Evolutionary conservation across 2,329 filamentous ascomycete species (phyloP).

Genomic region (Aureobasidium sp.): DNA sequence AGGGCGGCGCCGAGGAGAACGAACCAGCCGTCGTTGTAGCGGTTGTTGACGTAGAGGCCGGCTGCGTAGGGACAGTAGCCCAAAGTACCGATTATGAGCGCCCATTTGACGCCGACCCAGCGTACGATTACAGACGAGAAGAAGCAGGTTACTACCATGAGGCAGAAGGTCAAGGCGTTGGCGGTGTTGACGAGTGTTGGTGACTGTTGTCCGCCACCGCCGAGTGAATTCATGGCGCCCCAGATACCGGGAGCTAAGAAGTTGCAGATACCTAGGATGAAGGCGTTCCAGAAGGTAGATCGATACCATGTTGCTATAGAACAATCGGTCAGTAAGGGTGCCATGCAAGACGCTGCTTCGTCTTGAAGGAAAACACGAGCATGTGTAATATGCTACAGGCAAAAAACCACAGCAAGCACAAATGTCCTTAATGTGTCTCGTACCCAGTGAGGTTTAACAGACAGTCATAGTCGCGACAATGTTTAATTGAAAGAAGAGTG

Average conservation of each 20-base stretch:
- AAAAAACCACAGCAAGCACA: neutral
- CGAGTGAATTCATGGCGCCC: constrained; percentile 63
- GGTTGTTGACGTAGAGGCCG: constrained; percentile 65
- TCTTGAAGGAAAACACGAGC: too few species aligned
- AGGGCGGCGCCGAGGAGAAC: constrained; percentile 60
- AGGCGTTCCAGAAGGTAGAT: constrained; percentile 65
- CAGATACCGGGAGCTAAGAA: constrained; percentile 65
- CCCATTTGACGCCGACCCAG: constrained; percentile 63
- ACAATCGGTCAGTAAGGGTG: neutral
- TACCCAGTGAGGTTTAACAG: too few species aligned
- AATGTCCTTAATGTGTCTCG: too few species aligned
- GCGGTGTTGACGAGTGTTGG: constrained; percentile 63
- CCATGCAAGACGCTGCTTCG: neutral
- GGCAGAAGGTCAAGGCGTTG: constrained; percentile 64
- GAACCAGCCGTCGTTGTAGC: constrained; percentile 63
- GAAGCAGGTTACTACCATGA: constrained; percentile 66
- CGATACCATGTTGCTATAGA: constrained; percentile 47
- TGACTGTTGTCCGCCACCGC: constrained; percentile 58
- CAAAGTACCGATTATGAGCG: constrained; percentile 63
- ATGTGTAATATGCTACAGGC: too few species aligned
- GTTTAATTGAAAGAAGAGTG: neutral
- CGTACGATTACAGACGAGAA: constrained; percentile 58
- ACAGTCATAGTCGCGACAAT: too few species aligned
- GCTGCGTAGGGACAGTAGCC: constrained; percentile 67
- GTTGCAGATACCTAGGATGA: constrained; percentile 64